Evolutionary conservation across 148 eudicot genomes (phyloP).

Genomic region (Pouteria glomerata): DNA sequence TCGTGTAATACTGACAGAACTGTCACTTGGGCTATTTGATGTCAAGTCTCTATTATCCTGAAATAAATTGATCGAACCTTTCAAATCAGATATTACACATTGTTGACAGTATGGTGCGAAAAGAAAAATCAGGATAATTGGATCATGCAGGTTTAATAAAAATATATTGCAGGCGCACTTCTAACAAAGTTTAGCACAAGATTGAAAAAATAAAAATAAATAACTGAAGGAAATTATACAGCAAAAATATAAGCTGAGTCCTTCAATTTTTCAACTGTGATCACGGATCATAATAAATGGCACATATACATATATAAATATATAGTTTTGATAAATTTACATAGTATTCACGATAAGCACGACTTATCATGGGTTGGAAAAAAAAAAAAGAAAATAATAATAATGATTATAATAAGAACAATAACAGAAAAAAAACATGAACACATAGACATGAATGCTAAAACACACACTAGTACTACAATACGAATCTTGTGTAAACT

Average conservation of each 20-base stretch:
- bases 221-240: neutral
- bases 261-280: neutral
- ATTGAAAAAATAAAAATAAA: too few species aligned
- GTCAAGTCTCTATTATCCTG: constrained; percentile 67
- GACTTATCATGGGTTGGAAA: neutral
- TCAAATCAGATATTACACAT: neutral
- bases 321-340: neutral
- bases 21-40: constrained; percentile 67
- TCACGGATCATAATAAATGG: too few species aligned
- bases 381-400: neutral
- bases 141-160: neutral
- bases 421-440: neutral
- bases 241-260: neutral
- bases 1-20: constrained; percentile 52
- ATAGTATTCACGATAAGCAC: neutral
- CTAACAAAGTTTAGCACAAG: too few species aligned
- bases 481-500: neutral
- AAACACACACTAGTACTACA: neutral
- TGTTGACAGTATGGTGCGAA: neutral
- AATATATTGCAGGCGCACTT: neutral
- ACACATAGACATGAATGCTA: neutral
- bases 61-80: constrained; percentile 15
- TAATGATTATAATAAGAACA: too few species aligned
- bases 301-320: neutral
- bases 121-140: neutral